Evolutionary conservation across 2,329 filamentous ascomycete species (phyloP).

Genomic region (Colletotrichum camelliae): DNA sequence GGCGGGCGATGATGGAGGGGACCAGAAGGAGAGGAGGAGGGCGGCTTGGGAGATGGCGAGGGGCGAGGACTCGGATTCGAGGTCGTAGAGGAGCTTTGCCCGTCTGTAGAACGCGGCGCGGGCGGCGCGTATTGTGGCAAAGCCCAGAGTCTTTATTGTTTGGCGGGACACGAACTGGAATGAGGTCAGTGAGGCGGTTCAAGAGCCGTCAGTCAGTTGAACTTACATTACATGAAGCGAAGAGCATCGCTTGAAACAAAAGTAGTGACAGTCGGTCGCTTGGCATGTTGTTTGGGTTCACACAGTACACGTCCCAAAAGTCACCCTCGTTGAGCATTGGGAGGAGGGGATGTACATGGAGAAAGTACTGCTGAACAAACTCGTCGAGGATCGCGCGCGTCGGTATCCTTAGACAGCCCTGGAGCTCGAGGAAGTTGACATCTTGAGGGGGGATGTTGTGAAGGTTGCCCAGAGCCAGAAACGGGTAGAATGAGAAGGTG

Average conservation of each 20-base stretch:
- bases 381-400: conserved; percentile 46
- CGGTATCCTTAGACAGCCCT: conserved; percentile 52
- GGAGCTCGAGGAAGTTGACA: conserved; percentile 49
- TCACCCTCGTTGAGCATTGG: conserved; percentile 51
- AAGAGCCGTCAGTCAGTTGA: background rate
- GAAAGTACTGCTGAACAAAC: conserved; percentile 53
- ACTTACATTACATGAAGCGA: conserved; percentile 46
- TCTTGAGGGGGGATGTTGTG: conserved; percentile 47
- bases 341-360: conserved; percentile 51
- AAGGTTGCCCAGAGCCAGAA: conserved; percentile 39
- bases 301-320: conserved; percentile 47
- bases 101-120: conserved; percentile 48
- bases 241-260: conserved; percentile 50
- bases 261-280: conserved; percentile 45
- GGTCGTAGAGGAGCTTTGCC: conserved; percentile 46
- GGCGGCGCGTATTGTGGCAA: conserved; percentile 45
- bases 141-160: conserved; percentile 47
- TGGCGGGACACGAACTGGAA: conserved; percentile 42
- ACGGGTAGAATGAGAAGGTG: conserved; percentile 49
- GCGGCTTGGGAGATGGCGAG: conserved; percentile 45
- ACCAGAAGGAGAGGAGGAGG: conserved; percentile 50
- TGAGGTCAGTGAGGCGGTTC: background rate
- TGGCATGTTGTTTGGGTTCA: conserved; percentile 23
- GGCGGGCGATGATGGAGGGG: conserved; percentile 32
- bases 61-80: conserved; percentile 48